Evolutionary conservation across 1,284 basidiomycete species (phyloP), one percentile per base, ranked within the genome.

Genomic region (Trametes polyzona): DNA sequence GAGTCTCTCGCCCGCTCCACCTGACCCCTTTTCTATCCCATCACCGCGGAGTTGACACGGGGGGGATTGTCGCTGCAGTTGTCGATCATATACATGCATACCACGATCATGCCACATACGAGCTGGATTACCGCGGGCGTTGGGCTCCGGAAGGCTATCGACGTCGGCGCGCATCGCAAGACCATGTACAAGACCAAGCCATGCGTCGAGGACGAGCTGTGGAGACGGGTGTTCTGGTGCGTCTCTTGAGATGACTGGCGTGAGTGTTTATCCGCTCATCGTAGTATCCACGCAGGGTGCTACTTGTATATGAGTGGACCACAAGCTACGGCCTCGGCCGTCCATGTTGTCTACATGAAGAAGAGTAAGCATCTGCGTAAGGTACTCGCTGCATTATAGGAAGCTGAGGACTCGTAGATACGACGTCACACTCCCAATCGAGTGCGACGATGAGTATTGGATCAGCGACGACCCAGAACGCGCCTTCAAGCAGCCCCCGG

Each of bases 291-390:
- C 19, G 6, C 21, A 47, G 43, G 37, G 21, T 36, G 3, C 27
- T 47, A 6, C 21, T 19, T 3, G 10, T 36, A 4, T 14, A 32
- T 87, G 86, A 86, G 76, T 83, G 7, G 75, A 90, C 0, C 77
- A 89, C 83, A 44, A 89, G 90, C 61, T 80, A 86, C 3, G 81
- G 81, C 0, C 76, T 95, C 14, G 93, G 93, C 10, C 76, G 93
- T 21, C 90, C 92, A 0, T 86, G 89, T 66, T 88, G 87, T 2
- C 84, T 94, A 35, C 88, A 93, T 55, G 91, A 94, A 59, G 90
- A 93, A 69, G 93, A 95, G 89, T 90, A 63, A 17, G 84, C n/a
- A n/a, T n/a, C n/a, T 74, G 4, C 24, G 19, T 16, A 49, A 37
- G n/a, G 30, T 11, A 17, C 39, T 12, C 5, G 7, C 12, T 7